phyloP scores from a whole-genome alignment of 2,329 filamentous ascomycete species.

The Aurifilum marmelostoma region DNA sequence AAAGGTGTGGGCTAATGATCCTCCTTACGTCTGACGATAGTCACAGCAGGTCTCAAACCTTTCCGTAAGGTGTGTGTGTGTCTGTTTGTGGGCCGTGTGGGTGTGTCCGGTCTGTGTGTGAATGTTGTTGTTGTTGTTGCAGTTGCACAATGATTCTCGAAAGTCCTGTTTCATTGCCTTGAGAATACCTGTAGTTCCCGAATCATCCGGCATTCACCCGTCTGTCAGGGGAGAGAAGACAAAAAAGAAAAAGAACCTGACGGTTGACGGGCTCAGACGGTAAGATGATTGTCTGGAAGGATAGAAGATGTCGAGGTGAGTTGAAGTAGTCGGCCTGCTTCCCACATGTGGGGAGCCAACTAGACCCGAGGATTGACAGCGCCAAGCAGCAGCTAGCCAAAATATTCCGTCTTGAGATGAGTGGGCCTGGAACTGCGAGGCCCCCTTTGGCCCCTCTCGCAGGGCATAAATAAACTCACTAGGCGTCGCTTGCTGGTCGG shows the following conservation, averaged over 20 bases:
- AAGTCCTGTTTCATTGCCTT: neutral
- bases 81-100: too few species aligned
- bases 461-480: constrained; percentile 14
- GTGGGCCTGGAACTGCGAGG: constrained; percentile 4
- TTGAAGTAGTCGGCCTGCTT: constrained; percentile 29
- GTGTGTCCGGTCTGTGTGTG: neutral
- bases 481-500: neutral
- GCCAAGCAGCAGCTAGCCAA: constrained; percentile 27
- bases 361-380: constrained; percentile 18
- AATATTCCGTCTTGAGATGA: constrained; percentile 26
- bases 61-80: too few species aligned
- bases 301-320: constrained; percentile 13
- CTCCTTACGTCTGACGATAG: neutral
- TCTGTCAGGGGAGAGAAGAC: constrained; percentile 6
- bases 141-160: neutral
- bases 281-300: constrained; percentile 20
- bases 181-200: neutral
- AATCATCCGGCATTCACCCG: neutral
- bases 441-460: constrained; percentile 1
- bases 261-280: constrained; percentile 12
- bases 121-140: too few species aligned
- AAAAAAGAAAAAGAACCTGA: neutral
- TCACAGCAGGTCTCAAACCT: neutral
- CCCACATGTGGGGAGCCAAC: constrained; percentile 25
- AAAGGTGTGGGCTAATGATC: neutral